Base-by-base conservation (phyloP, 495 filamentous ascomycete genomes). In the Venustampulla echinocandica region DNA sequence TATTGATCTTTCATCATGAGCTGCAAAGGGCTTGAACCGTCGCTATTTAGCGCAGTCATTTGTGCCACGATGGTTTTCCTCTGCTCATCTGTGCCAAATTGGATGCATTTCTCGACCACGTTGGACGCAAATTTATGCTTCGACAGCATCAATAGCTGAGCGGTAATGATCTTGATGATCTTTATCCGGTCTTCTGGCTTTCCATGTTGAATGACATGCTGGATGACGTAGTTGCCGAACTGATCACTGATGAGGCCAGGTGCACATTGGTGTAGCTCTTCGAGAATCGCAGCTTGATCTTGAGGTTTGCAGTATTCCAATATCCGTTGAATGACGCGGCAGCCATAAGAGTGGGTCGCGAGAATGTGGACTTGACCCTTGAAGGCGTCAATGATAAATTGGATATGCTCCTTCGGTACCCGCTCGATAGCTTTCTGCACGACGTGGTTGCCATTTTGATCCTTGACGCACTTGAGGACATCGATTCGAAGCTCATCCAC, bases 91-190 rank as follows among this genome's bases (percentile, higher is more conserved):
- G 75, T 79, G 10, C 85, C 88, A 52, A 76, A 77, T 44, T 81
- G 69, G 39, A 98, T 86, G 54, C 87, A 92, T 69, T 90, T 94
- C 66, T 98, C 92, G 1, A 98, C 93, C 4, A 98, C 92, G 55
- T 98, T 96, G 54, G 87, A 95, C 3, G 93, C 92, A 58, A 89
- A 95, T 61, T 98, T 97, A 66, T 97, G 90, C 68, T 87, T 94
- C 4, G 87, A 95, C 54, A 84, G 77, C 1, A 67, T 68, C n/a
- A 93, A 61, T 0, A 93, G 65, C 42, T 88, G 75, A 4, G 68
- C 69, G 42, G 77, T 82, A 53, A 98, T 82, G 24, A 89, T 62
- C 28, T 67, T 61, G 45, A 96, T 83, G 61, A 95, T 81, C 50
- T 70, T 75, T 1, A 69, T 72, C 15, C 84, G 79, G 53, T 95